Evolutionary conservation across 352 stramenopile species (phyloP), one percentile per base, ranked within the genome.

Genomic region (Pythium grandisporangium): DNA sequence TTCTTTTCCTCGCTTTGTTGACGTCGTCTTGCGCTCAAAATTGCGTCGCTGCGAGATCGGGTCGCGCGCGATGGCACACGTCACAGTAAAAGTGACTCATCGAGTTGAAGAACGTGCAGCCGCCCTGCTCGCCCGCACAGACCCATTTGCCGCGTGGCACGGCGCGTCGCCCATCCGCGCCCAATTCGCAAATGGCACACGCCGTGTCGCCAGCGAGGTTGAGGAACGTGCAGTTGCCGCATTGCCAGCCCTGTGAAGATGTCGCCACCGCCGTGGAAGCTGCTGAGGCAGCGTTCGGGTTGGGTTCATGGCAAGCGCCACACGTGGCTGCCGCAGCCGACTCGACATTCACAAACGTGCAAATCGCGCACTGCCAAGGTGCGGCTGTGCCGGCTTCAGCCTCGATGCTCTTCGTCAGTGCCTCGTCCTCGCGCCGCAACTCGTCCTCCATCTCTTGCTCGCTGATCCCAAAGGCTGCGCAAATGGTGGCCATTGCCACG

Each of bases 101-200:
- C 12, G 73, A 44, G 53, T 92, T 94, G 64, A 92, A 92, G 43
- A 89, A 92, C 29, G 81, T 94, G 56, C 79, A 94, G 39, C 81
- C 81, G 38, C 81, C 81, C 37, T 92, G 72, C 30, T 91, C 79
- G 3, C 72, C 68, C 1, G 77, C 78, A 37, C 81, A 94, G 16
- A 92, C 66, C 81, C 81, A 94, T 47, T 91, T 90, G 53, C 73
- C 79, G 12, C 74, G 73, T 6, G 81, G 76, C 10, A 94, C 78
- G 24, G 74, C 72, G 12, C 81, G 72, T 48, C 85, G 67, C 6
- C 81, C 81, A 27, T 83, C 68, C 58, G 77, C 65, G n/a, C 80
- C 76, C 19, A 93, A 59, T 45, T 93, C 76, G 36, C 81, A 93
- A 27, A 93, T 84, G 24, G 72, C 71, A 35, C 81, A 93, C 12